A percentile compares a stretch with the other conserved stretches of the same genome.
Evolutionary conservation across 352 stramenopile genomes (phyloP).

Genomic region (Phytopythium sindhum): DNA sequence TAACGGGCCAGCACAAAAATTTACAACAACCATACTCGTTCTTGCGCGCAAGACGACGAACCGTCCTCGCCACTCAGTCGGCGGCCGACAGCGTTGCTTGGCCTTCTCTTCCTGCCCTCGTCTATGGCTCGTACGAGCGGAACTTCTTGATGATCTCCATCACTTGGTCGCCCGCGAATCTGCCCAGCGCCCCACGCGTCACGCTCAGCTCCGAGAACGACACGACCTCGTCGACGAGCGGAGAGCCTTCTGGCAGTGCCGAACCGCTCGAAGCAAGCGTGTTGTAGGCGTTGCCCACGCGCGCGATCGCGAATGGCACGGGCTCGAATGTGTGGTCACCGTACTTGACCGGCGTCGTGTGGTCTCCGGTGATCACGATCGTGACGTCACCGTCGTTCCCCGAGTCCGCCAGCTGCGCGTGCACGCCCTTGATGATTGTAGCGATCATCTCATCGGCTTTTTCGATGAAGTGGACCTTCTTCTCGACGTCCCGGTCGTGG

Average conservation of each 20-base stretch:
- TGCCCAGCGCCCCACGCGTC: slow-evolving; percentile 64
- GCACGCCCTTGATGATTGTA: slow-evolving; percentile 46
- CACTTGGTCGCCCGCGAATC: slow-evolving; percentile 82
- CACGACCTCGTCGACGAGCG: slow-evolving; percentile 49
- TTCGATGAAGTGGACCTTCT: slow-evolving; percentile 86
- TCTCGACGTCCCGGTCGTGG: slow-evolving; percentile 79
- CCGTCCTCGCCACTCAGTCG: background rate
- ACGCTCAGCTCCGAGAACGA: slow-evolving; percentile 69
- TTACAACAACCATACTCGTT: background rate
- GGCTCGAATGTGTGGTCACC: slow-evolving; percentile 88
- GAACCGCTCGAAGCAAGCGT: slow-evolving; percentile 1
- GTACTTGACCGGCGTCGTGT: slow-evolving; percentile 85
- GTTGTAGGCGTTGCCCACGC: slow-evolving; percentile 31
- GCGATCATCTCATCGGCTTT: slow-evolving; percentile 83
- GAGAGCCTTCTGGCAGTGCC: background rate
- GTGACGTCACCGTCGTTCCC: slow-evolving; percentile 48
- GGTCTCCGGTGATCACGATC: slow-evolving; percentile 84
- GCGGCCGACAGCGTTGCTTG: no score
- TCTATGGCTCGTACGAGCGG: slow-evolving; percentile 37
- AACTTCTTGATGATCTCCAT: slow-evolving; percentile 83
- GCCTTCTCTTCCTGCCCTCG: slow-evolving; percentile 11
- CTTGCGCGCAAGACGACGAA: background rate
- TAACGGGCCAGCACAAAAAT: background rate
- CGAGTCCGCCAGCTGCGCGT: slow-evolving; percentile 24
- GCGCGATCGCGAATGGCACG: slow-evolving; percentile 76